Evolutionary conservation across 306 rosid genomes (phyloP).

Genomic region (Macrotyloma uniflorum): DNA sequence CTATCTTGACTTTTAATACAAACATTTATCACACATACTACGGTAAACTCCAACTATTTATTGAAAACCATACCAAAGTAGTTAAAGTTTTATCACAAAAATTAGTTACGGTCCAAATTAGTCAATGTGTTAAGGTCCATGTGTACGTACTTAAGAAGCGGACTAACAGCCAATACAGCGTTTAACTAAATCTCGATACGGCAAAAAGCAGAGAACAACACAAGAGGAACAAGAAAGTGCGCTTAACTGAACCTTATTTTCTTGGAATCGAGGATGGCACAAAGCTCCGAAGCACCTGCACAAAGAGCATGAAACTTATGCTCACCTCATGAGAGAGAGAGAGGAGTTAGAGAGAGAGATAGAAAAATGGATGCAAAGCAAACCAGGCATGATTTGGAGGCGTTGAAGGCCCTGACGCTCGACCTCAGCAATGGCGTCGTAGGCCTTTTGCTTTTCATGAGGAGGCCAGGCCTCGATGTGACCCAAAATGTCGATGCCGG

Average conservation of each 20-base stretch:
- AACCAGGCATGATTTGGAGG: constrained; percentile 95
- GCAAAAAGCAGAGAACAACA: background rate
- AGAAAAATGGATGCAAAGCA: background rate
- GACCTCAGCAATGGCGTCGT: constrained; percentile 68
- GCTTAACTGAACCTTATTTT: constrained; percentile 63
- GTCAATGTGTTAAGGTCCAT: background rate
- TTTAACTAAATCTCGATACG: background rate
- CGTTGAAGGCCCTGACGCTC: constrained; percentile 74
- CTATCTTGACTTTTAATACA: background rate
- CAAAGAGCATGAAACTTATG: constrained; percentile 10
- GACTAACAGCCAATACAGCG: background rate
- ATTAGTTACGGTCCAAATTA: background rate
- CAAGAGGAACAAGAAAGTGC: constrained; percentile 2
- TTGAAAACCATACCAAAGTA: too few species aligned
- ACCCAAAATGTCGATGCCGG: constrained; percentile 81
- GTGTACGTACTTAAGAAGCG: background rate
- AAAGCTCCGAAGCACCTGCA: constrained; percentile 90
- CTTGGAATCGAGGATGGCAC: constrained; percentile 76
- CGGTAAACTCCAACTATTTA: background rate
- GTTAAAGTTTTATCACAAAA: background rate
- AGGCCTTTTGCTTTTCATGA: constrained; percentile 64
- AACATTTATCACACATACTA: too few species aligned
- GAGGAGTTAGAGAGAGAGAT: background rate
- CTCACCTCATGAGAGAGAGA: background rate
- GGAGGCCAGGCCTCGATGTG: constrained; percentile 67